Evolutionary conservation across 805 yeast species (phyloP).

Genomic region (Kluyveromyces nonfermentans): DNA sequence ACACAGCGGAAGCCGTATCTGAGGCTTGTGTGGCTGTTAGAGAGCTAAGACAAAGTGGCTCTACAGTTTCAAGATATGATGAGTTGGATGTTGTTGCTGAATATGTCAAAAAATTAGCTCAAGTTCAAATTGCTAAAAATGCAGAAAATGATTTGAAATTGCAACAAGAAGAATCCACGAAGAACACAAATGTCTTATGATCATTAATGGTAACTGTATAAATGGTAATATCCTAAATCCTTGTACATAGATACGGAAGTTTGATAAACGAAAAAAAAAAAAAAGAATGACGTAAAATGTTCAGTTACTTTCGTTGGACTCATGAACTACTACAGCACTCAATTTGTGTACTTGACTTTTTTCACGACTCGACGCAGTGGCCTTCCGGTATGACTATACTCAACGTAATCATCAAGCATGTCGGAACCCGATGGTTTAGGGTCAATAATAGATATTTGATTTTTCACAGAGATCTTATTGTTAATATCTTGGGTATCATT

Average conservation of each 20-base stretch:
- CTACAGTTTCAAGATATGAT: slow-evolving; percentile 24
- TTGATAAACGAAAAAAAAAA: neutral
- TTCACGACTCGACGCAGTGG: slow-evolving; percentile 11
- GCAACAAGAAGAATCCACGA: neutral
- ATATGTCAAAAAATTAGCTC: slow-evolving; percentile 22
- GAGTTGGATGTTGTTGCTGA: slow-evolving; percentile 30
- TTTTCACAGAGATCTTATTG: slow-evolving; percentile 3
- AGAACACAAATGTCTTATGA: neutral
- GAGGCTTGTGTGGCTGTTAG: slow-evolving; percentile 35
- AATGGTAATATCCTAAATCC: neutral
- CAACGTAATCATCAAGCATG: slow-evolving; percentile 12
- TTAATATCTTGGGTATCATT: slow-evolving; percentile 6
- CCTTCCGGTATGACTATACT: slow-evolving; percentile 21
- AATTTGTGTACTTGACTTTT: slow-evolving; percentile 2
- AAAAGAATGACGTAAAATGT: too few relatives aligned
- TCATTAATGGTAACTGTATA: neutral
- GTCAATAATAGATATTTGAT: slow-evolving; percentile 2
- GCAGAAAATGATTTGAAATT: neutral
- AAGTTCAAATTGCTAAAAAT: slow-evolving; percentile 10
- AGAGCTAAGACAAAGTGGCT: slow-evolving; percentile 37
- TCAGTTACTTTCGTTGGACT: slow-evolving; percentile 2
- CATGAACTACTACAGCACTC: neutral
- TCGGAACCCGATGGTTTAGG: slow-evolving; percentile 5
- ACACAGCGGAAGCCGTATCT: slow-evolving; percentile 31
- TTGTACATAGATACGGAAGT: slow-evolving; percentile 1